A percentile compares a stretch with the other conserved stretches of the same genome.
These are phyloP conservation scores for Geranium incanum DNA, from an alignment of 441 rosid species.

Conservation along the genomic window DNA sequence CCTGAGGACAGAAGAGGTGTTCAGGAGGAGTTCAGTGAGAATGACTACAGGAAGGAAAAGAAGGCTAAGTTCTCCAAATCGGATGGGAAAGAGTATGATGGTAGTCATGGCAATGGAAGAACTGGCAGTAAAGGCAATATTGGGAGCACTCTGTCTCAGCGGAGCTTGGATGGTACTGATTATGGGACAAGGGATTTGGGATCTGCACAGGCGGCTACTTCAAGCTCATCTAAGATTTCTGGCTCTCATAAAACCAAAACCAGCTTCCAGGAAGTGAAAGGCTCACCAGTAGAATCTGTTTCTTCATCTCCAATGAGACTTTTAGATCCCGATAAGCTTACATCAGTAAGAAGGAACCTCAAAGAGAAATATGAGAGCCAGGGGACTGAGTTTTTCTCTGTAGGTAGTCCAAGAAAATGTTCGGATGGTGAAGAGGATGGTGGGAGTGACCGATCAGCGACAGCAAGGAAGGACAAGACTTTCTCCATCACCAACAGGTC, in stretches of 20 bases:
- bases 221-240: constrained; percentile 91
- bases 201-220: constrained; percentile 57
- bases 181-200: constrained; percentile 46
- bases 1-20: constrained; percentile 30
- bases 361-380: constrained; percentile 37
- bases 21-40: constrained; percentile 52
- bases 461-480: constrained; percentile 35
- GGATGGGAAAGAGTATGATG: constrained; percentile 56
- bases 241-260: constrained; percentile 59
- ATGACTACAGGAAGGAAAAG: constrained; percentile 48
- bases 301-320: constrained; percentile 82
- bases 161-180: constrained; percentile 44
- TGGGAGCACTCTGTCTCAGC: constrained; percentile 35
- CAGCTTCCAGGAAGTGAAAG: constrained; percentile 61
- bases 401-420: constrained; percentile 41
- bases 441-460: constrained; percentile 53
- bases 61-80: constrained; percentile 46
- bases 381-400: constrained; percentile 35
- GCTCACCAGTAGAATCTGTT: constrained; percentile 90
- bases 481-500: constrained; percentile 33
- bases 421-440: constrained; percentile 60
- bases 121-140: constrained; percentile 31
- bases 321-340: constrained; percentile 42
- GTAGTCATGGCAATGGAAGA: constrained; percentile 49
- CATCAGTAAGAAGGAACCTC: constrained; percentile 33